These are phyloP conservation scores for Lasiosphaeris hirsuta DNA, from an alignment of 495 filamentous ascomycete genomes.

Conservation along the genomic window DNA sequence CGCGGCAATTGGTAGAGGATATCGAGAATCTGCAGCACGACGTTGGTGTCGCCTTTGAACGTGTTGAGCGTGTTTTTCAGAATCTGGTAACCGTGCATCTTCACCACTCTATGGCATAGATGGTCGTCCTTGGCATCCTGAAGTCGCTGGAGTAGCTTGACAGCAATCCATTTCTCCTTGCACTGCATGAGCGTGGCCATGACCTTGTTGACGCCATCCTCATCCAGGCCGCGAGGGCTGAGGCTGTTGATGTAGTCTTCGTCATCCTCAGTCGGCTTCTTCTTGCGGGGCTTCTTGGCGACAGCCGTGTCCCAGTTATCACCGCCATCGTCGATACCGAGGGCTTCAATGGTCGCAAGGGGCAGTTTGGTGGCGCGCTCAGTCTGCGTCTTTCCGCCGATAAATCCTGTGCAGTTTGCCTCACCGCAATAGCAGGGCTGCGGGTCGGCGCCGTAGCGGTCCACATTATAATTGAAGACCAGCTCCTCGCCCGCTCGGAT, in stretches of 20 bases:
- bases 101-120: slow-evolving; percentile 82
- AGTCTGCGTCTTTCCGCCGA: slow-evolving; percentile 96
- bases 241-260: slow-evolving; percentile 95
- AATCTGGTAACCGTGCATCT: slow-evolving; percentile 96
- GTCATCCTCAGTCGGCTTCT: slow-evolving; percentile 90
- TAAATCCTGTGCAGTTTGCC: slow-evolving; percentile 91
- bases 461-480: slow-evolving; percentile 99
- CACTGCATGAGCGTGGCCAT: slow-evolving; percentile 99
- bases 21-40: slow-evolving; percentile 83
- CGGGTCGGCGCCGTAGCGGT: slow-evolving; percentile 94
- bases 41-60: slow-evolving; percentile 84
- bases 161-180: slow-evolving; percentile 98
- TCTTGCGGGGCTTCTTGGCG: slow-evolving; percentile 84
- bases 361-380: slow-evolving; percentile 91
- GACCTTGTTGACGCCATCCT: slow-evolving; percentile 89
- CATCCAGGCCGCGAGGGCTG: slow-evolving; percentile 77
- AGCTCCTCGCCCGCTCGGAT: slow-evolving; percentile 91
- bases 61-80: slow-evolving; percentile 77
- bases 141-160: slow-evolving; percentile 88
- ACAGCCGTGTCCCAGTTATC: slow-evolving; percentile 89
- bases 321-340: slow-evolving; percentile 83
- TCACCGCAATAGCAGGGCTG: slow-evolving; percentile 97
- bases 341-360: slow-evolving; percentile 84
- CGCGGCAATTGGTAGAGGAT: slow-evolving; percentile 87
- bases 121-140: slow-evolving; percentile 86